phyloP scores from a whole-genome alignment of 352 stramenopile species.

The Globisporangium canariense region DNA sequence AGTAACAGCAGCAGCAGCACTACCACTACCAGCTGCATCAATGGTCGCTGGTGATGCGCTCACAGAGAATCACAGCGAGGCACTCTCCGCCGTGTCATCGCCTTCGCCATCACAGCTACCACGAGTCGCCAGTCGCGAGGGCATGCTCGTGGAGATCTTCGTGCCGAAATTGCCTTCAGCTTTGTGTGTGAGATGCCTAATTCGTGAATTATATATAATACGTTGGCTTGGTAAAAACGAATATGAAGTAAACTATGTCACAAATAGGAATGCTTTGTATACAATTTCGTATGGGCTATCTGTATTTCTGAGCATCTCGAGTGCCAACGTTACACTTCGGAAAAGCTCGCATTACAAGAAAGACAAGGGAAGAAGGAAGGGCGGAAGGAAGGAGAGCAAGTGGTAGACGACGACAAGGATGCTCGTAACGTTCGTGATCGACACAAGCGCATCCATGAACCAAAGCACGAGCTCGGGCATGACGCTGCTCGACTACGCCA shows the following conservation, averaged over 20 bases:
- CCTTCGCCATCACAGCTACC: too few relatives aligned
- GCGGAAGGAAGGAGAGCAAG: neutral
- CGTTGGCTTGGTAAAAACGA: too few relatives aligned
- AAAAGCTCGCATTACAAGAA: neutral
- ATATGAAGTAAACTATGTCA: neutral
- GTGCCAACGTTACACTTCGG: neutral
- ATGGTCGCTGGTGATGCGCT: too few relatives aligned
- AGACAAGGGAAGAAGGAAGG: neutral
- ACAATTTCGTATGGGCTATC: neutral
- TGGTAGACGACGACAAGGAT: slow-evolving; percentile 26
- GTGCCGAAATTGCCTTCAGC: too few relatives aligned
- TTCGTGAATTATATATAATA: too few relatives aligned
- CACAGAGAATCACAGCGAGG: too few relatives aligned
- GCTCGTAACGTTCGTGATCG: slow-evolving; percentile 89
- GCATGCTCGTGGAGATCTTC: too few relatives aligned
- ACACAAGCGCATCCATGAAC: slow-evolving; percentile 90
- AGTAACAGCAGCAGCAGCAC: too few relatives aligned
- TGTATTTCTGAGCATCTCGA: neutral
- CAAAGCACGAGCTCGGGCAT: slow-evolving; percentile 86
- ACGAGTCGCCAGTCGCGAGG: too few relatives aligned
- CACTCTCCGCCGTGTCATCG: too few relatives aligned
- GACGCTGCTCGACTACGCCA: slow-evolving; percentile 87
- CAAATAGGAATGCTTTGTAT: neutral
- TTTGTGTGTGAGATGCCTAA: too few relatives aligned
- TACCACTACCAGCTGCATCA: too few relatives aligned